Percentiles rank a stretch among this genome's conserved stretches.
Evolutionary conservation across 345 rosid species (phyloP).

Genomic region (Bretschneidera sinensis): DNA sequence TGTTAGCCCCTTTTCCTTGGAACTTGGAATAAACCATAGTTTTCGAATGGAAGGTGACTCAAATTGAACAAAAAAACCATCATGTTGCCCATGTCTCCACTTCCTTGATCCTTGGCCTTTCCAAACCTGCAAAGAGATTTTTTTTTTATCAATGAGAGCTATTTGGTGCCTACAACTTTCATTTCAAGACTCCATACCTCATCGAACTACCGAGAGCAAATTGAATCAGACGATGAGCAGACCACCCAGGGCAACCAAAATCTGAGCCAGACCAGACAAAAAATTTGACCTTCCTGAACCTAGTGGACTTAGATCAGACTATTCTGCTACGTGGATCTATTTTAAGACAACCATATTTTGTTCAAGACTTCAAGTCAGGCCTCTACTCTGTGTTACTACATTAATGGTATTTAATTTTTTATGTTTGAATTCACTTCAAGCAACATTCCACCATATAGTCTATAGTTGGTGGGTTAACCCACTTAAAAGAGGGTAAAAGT

Average conservation of each 20-base stretch:
- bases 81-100: constrained; percentile 87
- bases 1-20: constrained; percentile 70
- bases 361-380: too few species aligned
- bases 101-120: constrained; percentile 98
- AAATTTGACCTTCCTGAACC: neutral
- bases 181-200: neutral
- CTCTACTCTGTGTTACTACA: neutral
- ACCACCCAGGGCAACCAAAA: neutral
- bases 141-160: neutral
- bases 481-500: neutral
- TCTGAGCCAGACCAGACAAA: neutral
- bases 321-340: too few species aligned
- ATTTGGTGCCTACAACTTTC: neutral
- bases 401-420: neutral
- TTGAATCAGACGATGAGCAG: neutral
- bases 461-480: neutral
- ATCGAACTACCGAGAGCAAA: neutral
- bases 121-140: constrained; percentile 59
- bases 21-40: constrained; percentile 86
- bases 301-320: neutral
- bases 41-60: constrained; percentile 68
- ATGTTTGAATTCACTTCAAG: neutral
- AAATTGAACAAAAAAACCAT: constrained; percentile 92
- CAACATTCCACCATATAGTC: neutral
- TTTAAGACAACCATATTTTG: neutral